Base-by-base conservation (phyloP, 2,329 filamentous ascomycete species). In the Cryphonectria nitschkei region DNA sequence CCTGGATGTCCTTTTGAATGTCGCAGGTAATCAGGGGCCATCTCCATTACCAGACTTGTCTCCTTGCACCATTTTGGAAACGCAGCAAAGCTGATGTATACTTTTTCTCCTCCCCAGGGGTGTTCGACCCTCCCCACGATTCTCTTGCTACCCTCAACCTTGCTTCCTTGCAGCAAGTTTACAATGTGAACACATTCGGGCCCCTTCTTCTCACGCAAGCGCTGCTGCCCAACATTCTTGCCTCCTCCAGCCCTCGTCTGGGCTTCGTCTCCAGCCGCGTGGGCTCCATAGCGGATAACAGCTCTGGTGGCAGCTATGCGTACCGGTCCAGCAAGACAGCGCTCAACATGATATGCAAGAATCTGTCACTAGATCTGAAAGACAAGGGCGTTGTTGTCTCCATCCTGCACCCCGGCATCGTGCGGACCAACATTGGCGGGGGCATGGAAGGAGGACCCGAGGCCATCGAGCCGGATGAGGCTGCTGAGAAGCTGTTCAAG, bases 311-410 rank as follows among this genome's bases (percentile, higher is more conserved):
- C 8, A 75, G 72, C 46, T 84, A 84, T 65, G 80, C 82, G 2
- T 85, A 84, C 67, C 80, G 83, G 2, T 78, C 79, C 2, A 80
- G 77, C 14, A 85, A 84, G 73, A 80, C 83, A 6, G 83, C 82
- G 9, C 79, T 84, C 39, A 84, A 85, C 72, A 79, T 77, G 52
- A 75, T 85, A 19, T 82, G 81, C 64, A 83, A 83, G 75, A 82
- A 76, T 69, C 71, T 85, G 74, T 78, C 81, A 2, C 74, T 84
- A 65, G 82, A 85, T 72, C 71, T 84, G 68, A 77, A 74, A 67
- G 77, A 77, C 3, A 79, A 80, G 68, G 79, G 80, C 11, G 78
- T 84, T 3, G 76, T 79, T 6, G 82, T 84, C 2, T 74, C 79
- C 41, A 67, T 84, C 39, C 71, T 85, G 73, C 83, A 85, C 75